Evolutionary conservation across 1,284 basidiomycete species (phyloP).

Genomic region (Inonotus obliquus): DNA sequence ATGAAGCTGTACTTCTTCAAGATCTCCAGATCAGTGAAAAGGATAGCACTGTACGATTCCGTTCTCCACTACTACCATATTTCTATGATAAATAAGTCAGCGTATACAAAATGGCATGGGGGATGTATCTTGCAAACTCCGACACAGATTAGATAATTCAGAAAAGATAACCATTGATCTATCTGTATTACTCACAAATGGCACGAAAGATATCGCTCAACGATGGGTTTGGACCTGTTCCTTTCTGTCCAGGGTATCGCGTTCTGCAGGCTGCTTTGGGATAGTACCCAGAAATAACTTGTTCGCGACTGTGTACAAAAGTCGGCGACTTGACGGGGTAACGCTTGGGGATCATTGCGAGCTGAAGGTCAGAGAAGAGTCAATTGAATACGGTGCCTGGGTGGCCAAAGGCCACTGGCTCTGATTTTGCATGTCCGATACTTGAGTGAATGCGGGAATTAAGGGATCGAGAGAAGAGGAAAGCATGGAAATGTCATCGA

Average conservation of each 20-base stretch:
- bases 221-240: too few species aligned
- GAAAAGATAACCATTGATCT: too few species aligned
- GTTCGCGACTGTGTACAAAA: neutral
- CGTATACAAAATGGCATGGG: neutral
- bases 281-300: neutral
- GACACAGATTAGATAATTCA: neutral
- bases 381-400: constrained; percentile 15
- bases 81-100: neutral
- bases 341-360: neutral
- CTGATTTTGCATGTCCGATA: neutral
- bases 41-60: neutral
- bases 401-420: constrained; percentile 9
- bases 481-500: constrained; percentile 6
- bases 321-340: too few species aligned
- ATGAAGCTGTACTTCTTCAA: too few species aligned
- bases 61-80: neutral
- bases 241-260: too few species aligned
- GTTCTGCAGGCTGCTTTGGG: neutral
- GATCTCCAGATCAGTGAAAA: neutral
- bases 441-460: constrained; percentile 12
- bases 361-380: constrained; percentile 7
- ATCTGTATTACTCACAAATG: too few species aligned
- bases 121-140: neutral
- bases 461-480: constrained; percentile 6
- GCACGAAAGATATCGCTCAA: too few species aligned